Evolutionary conservation across 75 land plant species (phyloP).

Genomic region (Cupressus sempervirens): DNA sequence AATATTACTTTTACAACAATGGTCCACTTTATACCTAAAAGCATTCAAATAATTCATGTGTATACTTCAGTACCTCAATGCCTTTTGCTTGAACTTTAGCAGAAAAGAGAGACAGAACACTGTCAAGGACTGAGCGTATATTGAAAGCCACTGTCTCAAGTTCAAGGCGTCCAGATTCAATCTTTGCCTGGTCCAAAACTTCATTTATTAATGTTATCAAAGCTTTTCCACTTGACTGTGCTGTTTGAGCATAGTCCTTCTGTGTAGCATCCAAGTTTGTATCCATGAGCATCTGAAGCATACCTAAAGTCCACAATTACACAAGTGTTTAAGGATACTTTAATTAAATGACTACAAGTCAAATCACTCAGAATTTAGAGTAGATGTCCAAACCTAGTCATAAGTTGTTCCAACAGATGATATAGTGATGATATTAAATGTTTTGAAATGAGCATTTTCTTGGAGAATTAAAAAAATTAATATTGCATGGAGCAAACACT

Average conservation of each 20-base stretch:
- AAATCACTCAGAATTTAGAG: too few relatives aligned
- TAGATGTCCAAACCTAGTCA: not conserved
- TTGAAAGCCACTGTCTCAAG: constrained; percentile 72
- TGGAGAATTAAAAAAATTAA: not conserved
- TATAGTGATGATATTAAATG: not conserved
- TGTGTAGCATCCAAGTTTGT: constrained; percentile 76
- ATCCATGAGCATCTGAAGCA: constrained; percentile 85
- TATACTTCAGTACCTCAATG: constrained; percentile 56
- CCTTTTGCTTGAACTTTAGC: constrained; percentile 66
- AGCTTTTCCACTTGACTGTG: constrained; percentile 80
- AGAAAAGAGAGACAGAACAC: constrained; percentile 79
- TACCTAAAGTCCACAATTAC: constrained; percentile 42
- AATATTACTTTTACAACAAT: not conserved
- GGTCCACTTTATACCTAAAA: not conserved
- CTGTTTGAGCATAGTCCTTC: constrained; percentile 80
- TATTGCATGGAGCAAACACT: not conserved
- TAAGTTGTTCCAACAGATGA: not conserved
- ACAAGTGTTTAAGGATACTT: not conserved
- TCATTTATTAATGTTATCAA: constrained; percentile 84
- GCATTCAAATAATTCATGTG: not conserved
- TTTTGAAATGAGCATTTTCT: not conserved
- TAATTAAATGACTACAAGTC: not conserved
- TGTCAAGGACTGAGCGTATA: constrained; percentile 76
- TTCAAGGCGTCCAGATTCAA: constrained; percentile 87
- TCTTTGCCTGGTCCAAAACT: constrained; percentile 88